Conservation (phyloP, 495 filamentous ascomycete genomes). For the Hyaloscypha variabilis region DNA sequence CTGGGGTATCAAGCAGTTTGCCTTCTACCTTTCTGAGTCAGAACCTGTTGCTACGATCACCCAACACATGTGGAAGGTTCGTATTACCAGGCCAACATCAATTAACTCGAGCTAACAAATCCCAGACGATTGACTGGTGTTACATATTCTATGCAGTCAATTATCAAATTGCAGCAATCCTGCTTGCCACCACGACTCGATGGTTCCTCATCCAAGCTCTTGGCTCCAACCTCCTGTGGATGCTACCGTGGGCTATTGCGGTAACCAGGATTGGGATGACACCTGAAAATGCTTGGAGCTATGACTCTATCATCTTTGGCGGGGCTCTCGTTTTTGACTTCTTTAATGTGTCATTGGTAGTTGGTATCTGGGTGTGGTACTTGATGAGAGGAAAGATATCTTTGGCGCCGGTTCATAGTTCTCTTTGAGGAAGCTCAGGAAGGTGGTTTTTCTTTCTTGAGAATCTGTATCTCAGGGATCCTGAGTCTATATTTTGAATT, state of each 20-base stretch:
- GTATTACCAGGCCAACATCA: background rate
- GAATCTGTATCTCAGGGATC: no score
- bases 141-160: constrained; percentile 73
- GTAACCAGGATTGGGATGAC: constrained; percentile 52
- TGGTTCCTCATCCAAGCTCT: constrained; percentile 73
- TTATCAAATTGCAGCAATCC: constrained; percentile 65
- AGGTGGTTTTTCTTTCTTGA: background rate
- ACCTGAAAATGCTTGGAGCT: constrained; percentile 64
- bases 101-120: constrained; percentile 2
- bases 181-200: constrained; percentile 64
- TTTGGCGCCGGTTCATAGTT: constrained; percentile 11
- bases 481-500: no score
- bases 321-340: constrained; percentile 71
- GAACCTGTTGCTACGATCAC: constrained; percentile 61
- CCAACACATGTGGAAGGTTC: constrained; percentile 65
- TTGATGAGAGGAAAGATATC: constrained; percentile 50
- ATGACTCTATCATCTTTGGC: constrained; percentile 68
- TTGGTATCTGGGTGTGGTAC: constrained; percentile 57
- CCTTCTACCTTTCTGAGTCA: constrained; percentile 58
- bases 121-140: constrained; percentile 66
- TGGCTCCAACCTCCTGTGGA: constrained; percentile 65
- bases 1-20: constrained; percentile 60
- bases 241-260: constrained; percentile 72
- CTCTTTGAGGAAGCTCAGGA: constrained; percentile 13
- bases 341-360: constrained; percentile 52